phyloP scores from a whole-genome alignment of 176 grass and related monocot species.

The Carex scoparia region DNA sequence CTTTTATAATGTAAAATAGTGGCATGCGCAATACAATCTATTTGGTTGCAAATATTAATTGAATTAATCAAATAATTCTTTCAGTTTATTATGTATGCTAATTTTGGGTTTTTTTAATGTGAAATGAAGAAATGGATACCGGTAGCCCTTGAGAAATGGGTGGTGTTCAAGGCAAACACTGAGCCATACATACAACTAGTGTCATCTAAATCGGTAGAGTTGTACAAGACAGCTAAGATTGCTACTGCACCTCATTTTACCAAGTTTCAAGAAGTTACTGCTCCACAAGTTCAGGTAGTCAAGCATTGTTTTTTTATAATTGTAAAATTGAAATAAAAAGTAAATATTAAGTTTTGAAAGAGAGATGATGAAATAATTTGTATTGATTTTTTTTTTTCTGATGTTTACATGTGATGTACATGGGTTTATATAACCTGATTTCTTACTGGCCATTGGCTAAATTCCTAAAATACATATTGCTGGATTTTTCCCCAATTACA shows the following conservation, averaged over 20 bases:
- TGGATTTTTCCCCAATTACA: no score
- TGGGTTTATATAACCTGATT: no score
- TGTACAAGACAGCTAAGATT: conserved; percentile 61
- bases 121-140: conserved; percentile 71
- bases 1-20: background rate
- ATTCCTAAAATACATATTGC: no score
- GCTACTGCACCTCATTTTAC: conserved; percentile 50
- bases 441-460: no score
- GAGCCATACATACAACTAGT: conserved; percentile 60
- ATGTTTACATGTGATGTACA: no score
- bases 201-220: conserved; percentile 58
- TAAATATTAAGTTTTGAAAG: no score
- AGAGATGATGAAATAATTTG: no score
- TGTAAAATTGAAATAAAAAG: background rate
- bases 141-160: conserved; percentile 53
- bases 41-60: background rate
- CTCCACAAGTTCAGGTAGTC: conserved; percentile 83
- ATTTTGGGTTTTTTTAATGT: conserved; percentile 17
- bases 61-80: conserved; percentile 4
- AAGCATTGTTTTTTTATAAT: conserved; percentile 3
- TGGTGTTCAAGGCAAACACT: conserved; percentile 32
- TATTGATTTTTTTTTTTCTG: no score
- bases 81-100: conserved; percentile 22
- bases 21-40: background rate
- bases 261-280: conserved; percentile 46